Evolutionary conservation across 345 rosid species (phyloP).

Genomic region (Zanthoxylum bungeanum): DNA sequence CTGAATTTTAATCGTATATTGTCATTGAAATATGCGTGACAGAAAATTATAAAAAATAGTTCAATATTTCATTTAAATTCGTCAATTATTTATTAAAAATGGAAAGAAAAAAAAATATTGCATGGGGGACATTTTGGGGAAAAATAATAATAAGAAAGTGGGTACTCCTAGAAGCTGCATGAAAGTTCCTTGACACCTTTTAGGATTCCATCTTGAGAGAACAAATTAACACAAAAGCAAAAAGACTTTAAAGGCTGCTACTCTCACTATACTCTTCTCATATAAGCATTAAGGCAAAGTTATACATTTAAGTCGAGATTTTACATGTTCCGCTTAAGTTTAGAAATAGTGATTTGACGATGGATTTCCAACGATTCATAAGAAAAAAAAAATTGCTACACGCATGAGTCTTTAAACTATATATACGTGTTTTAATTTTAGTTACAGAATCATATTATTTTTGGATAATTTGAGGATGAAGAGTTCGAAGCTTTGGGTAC

Average conservation of each 20-base stretch:
- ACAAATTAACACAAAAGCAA: slow-evolving; percentile 6
- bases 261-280: neutral
- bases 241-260: neutral
- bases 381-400: neutral
- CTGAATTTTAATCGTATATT: too few relatives aligned
- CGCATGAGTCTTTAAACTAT: neutral
- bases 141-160: neutral
- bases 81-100: neutral
- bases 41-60: too few relatives aligned
- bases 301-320: too few relatives aligned
- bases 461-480: neutral
- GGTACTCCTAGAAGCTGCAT: slow-evolving; percentile 9
- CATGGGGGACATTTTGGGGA: too few relatives aligned
- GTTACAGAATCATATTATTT: neutral
- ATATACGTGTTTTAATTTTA: neutral
- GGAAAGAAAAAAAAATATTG: neutral
- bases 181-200: slow-evolving; percentile 23
- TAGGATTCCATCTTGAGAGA: slow-evolving; percentile 4
- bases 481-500: slow-evolving; percentile 19
- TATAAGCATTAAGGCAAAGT: too few relatives aligned
- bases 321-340: too few relatives aligned
- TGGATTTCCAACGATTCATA: too few relatives aligned
- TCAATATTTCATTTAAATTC: too few relatives aligned
- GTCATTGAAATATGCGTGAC: too few relatives aligned
- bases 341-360: too few relatives aligned